These are phyloP conservation scores for Tricholoma sp. DNA, from an alignment of 768 basidiomycete species.

Conservation along the genomic window DNA sequence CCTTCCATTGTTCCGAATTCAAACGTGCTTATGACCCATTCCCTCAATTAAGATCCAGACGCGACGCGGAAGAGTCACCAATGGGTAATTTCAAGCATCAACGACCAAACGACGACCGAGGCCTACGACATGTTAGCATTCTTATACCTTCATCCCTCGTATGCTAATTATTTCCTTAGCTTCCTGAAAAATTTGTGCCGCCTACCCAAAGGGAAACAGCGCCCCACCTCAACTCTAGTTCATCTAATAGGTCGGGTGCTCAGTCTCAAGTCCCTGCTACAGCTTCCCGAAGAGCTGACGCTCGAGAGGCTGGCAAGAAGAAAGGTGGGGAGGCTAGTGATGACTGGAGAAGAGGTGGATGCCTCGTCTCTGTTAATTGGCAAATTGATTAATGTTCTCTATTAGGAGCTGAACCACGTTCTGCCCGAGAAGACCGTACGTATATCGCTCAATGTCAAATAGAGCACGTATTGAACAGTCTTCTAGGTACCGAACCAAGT, in stretches of 20 bases:
- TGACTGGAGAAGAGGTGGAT: constrained; percentile 81
- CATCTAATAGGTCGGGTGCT: constrained; percentile 36
- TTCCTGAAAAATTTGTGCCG: constrained; percentile 85
- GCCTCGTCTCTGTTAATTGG: constrained; percentile 11
- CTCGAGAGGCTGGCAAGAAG: constrained; percentile 57
- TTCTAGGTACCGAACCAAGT: constrained; percentile 44
- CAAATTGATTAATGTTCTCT: constrained; percentile 8
- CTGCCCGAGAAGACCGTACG: constrained; percentile 60
- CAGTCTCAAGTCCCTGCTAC: constrained; percentile 30
- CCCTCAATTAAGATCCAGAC: constrained; percentile 52
- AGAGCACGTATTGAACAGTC: constrained; percentile 3
- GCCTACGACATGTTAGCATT: constrained; percentile 62
- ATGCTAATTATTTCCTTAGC: constrained; percentile 33
- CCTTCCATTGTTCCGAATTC: constrained; percentile 4
- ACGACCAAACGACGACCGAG: constrained; percentile 54
- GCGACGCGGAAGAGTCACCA: constrained; percentile 80
- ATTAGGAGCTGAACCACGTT: constrained; percentile 47
- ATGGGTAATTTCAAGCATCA: constrained; percentile 95
- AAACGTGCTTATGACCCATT: not conserved
- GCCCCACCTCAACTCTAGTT: constrained; percentile 48
- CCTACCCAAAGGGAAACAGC: constrained; percentile 64
- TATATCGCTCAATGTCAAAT: not conserved
- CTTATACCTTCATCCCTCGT: constrained; percentile 7
- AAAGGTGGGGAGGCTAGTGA: constrained; percentile 71
- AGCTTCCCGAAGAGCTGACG: constrained; percentile 50